These are phyloP conservation scores for Phialophora tarda DNA, from an alignment of 2,329 filamentous ascomycete genomes.

Conservation along the genomic window DNA sequence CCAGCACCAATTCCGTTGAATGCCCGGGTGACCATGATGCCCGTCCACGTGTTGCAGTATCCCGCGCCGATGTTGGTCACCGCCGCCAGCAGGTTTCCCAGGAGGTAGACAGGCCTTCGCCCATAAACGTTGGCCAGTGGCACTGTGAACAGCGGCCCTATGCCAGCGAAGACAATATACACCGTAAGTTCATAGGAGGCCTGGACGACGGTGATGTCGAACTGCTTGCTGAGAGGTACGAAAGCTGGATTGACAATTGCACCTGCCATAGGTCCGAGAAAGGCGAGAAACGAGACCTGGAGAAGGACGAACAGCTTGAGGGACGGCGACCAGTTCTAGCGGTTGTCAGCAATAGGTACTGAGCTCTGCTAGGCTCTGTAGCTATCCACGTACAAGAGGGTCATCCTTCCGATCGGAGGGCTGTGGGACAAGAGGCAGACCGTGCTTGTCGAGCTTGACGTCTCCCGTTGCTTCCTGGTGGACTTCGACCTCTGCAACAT, in stretches of 20 bases:
- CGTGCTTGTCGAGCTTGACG: constrained; percentile 37
- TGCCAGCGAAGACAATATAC: constrained; percentile 45
- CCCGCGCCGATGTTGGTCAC: constrained; percentile 35
- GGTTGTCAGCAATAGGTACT: constrained; percentile 36
- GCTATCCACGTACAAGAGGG: constrained; percentile 35
- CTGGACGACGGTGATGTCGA: constrained; percentile 43
- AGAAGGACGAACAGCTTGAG: constrained; percentile 38
- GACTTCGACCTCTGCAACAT: constrained; percentile 13
- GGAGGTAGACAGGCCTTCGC: constrained; percentile 36
- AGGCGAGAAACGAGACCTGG: constrained; percentile 44
- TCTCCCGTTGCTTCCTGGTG: constrained; percentile 7
- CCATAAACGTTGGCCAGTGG: constrained; percentile 36
- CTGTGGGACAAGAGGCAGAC: constrained; percentile 40
- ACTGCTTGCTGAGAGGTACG: constrained; percentile 42
- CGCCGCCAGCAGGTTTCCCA: constrained; percentile 28
- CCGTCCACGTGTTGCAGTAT: constrained; percentile 33
- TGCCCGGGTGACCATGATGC: constrained; percentile 31
- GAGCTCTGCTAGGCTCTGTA: background rate
- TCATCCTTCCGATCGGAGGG: constrained; percentile 39
- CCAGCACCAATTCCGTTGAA: constrained; percentile 33
- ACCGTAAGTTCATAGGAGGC: constrained; percentile 46
- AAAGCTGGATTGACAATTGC: constrained; percentile 46
- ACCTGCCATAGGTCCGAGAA: constrained; percentile 42
- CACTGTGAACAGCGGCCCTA: constrained; percentile 41
- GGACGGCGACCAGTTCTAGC: constrained; percentile 29